A percentile compares a stretch with the other conserved stretches of the same genome.
Evolutionary conservation across 202 grass and related monocot species (phyloP).

Genomic region (Brachypodium distachyon): DNA sequence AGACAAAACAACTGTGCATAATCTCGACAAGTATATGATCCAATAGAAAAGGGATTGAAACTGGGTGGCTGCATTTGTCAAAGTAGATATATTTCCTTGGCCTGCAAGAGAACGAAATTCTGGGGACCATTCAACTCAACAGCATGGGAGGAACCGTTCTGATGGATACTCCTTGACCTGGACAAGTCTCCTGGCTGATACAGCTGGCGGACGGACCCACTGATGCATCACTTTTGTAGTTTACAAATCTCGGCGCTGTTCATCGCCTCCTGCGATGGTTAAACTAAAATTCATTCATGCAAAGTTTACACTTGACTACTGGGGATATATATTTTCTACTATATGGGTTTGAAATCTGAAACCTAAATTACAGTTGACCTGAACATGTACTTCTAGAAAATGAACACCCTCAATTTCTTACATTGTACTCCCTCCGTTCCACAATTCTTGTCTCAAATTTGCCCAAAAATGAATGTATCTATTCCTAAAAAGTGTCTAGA

Average conservation of each 20-base stretch:
- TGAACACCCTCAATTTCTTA: too few relatives aligned
- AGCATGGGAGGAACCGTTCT: not conserved
- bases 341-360: not conserved
- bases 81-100: not conserved
- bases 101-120: not conserved
- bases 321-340: not conserved
- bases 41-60: not conserved
- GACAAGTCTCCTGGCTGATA: not conserved
- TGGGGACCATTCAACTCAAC: not conserved
- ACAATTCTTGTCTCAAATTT: too few relatives aligned
- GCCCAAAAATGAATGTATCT: too few relatives aligned
- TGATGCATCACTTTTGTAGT: not conserved
- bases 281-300: not conserved
- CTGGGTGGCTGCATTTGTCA: not conserved
- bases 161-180: slow-evolving; percentile 1
- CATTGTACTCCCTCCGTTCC: too few relatives aligned
- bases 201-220: not conserved
- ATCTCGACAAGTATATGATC: not conserved
- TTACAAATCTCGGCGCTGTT: not conserved
- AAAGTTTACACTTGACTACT: not conserved
- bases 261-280: not conserved
- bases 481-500: too few relatives aligned
- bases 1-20: not conserved
- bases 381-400: too few relatives aligned
- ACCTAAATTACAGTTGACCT: not conserved